Evolutionary conservation across 2,329 filamentous ascomycete genomes (phyloP).

Genomic region (Helotiales sp.): DNA sequence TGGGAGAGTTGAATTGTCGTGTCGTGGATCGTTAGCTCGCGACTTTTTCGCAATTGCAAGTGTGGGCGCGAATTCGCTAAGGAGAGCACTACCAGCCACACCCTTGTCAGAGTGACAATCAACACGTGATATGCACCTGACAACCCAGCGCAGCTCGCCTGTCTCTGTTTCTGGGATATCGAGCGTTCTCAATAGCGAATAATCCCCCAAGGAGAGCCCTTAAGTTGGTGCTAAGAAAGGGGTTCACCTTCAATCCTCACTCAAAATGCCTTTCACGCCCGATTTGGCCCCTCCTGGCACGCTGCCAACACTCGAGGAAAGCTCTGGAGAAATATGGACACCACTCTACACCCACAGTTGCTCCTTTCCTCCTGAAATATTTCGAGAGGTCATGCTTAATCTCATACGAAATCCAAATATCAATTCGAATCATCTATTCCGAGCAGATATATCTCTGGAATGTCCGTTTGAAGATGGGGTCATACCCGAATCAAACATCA

Average conservation of each 20-base stretch:
- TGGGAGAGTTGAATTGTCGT: constrained; percentile 24
- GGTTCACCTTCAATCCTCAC: neutral
- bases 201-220: neutral
- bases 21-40: constrained; percentile 24
- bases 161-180: too few species aligned
- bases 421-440: constrained; percentile 77
- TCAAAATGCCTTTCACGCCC: constrained; percentile 26
- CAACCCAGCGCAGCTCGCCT: neutral
- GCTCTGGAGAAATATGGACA: constrained; percentile 52
- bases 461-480: constrained; percentile 44
- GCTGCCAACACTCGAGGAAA: constrained; percentile 46
- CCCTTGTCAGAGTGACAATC: neutral
- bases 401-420: constrained; percentile 80
- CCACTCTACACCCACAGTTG: constrained; percentile 62
- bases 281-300: constrained; percentile 41
- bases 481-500: constrained; percentile 40
- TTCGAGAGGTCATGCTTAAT: constrained; percentile 72
- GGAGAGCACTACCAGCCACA: neutral
- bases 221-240: neutral
- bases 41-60: constrained; percentile 9
- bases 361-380: constrained; percentile 66
- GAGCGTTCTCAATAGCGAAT: neutral
- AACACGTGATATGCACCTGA: neutral
- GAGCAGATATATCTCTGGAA: constrained; percentile 74
- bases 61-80: constrained; percentile 7